Evolutionary conservation across 2,329 filamentous ascomycete genomes (phyloP), one percentile per base, ranked within the genome.

Genomic region (Bipolaris oryzae): DNA sequence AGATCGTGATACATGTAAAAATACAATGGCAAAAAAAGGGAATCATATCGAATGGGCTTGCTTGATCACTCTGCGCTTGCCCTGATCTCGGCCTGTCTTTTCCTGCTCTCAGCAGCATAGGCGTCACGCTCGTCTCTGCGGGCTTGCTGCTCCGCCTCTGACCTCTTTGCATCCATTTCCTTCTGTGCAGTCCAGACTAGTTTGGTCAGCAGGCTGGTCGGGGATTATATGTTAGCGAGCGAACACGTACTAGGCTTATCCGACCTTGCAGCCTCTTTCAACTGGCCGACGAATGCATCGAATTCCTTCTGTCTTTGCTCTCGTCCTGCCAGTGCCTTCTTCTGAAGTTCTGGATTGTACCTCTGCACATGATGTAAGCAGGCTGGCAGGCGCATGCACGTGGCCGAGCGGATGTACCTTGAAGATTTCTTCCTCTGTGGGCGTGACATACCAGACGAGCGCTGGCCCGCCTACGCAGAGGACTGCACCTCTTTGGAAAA

Each of bases 271-370:
- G 93, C 91, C 68, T 94, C 86, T 82, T 96, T 97, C 73, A 99
- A 78, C 68, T 88, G 87, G 46, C 73, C 84, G 25, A 97, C 90
- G 71, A 96, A 98, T 53, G 92, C 85, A 72, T 97, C 90, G 68
- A 96, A 96, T 57, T 97, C 92, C 76, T 93, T 84, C 72, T 95
- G 87, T 58, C 85, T 85, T 74, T 89, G 86, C 55, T 89, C 83
- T 16, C 92, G 85, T 56, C 88, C 85, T 76, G 93, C 92, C n/a
- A 96, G 80, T 60, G 90, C 92, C 71, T 90, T 86, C 76, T 91
- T 90, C 74, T 95, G 90, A n/a, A 99, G 84, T 33, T 98, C 95
- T 0, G 94, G 94, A 76, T 94, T 98, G 80, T 98, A 98, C 77
- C 84, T 87, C 80, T 91, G 63, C 41, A 37, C 28, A 42, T 21